These are phyloP conservation scores for Phytophthora ramorum DNA, from an alignment of 352 stramenopile genomes.

Conservation along the genomic window DNA sequence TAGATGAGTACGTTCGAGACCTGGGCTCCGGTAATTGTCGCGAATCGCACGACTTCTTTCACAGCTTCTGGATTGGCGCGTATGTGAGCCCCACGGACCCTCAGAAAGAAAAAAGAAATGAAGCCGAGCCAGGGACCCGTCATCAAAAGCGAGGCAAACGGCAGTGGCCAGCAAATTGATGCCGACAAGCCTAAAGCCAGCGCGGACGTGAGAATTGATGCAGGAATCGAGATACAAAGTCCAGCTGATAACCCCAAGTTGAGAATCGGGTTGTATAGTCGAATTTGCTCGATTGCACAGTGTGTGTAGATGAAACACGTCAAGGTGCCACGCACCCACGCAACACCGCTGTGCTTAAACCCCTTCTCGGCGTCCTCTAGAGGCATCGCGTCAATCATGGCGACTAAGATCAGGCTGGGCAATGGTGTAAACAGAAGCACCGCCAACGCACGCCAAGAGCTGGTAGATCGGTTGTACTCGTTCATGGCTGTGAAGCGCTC, in stretches of 20 bases:
- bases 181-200: constrained; percentile 7
- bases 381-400: constrained; percentile 24
- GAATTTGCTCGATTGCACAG: constrained; percentile 27
- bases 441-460: constrained; percentile 1
- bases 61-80: constrained; percentile 20
- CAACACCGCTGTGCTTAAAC: constrained; percentile 5
- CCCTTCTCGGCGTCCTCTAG: constrained; percentile 13
- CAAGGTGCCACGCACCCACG: constrained; percentile 19
- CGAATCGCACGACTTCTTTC: constrained; percentile 24
- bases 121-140: constrained; percentile 27
- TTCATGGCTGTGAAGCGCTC: constrained; percentile 20
- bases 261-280: constrained; percentile 29
- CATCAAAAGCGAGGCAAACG: constrained; percentile 16
- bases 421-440: constrained; percentile 17
- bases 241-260: constrained; percentile 1
- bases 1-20: constrained; percentile 16
- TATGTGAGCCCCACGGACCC: constrained; percentile 18
- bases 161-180: constrained; percentile 23
- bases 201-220: constrained; percentile 8
- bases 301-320: constrained; percentile 31
- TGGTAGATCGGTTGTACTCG: constrained; percentile 17
- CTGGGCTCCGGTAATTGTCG: constrained; percentile 18
- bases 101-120: constrained; percentile 17
- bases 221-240: constrained; percentile 22
- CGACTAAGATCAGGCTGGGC: constrained; percentile 19